phyloP scores from a whole-genome alignment of 2,329 filamentous ascomycete genomes.

The Talaromyces sp. region DNA sequence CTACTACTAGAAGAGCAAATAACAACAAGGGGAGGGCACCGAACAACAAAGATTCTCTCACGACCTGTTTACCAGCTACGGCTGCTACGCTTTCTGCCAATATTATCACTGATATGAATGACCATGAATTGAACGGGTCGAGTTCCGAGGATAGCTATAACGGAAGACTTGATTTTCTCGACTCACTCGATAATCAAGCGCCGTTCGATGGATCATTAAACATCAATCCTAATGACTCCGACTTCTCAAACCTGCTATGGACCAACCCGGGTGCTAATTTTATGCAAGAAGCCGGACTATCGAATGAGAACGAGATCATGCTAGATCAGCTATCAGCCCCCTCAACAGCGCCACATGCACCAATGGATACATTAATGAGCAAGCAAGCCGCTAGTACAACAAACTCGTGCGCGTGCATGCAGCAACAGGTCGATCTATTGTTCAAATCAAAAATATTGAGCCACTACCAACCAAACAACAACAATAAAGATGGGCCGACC shows the following conservation, averaged over 20 bases:
- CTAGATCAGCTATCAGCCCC: not conserved
- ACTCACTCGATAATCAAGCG: not conserved
- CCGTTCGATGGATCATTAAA: not conserved
- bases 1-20: not conserved
- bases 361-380: not conserved
- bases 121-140: not conserved
- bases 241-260: conserved; percentile 1
- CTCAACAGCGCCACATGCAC: not conserved
- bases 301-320: not conserved
- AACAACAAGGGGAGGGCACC: not conserved
- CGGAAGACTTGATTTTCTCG: not conserved
- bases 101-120: not conserved
- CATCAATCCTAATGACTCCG: not conserved
- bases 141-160: not conserved
- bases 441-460: conserved; percentile 1
- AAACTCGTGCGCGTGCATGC: conserved; percentile 4
- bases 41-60: not conserved
- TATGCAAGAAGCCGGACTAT: not conserved
- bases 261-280: not conserved
- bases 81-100: not conserved
- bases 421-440: conserved; percentile 6
- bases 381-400: not conserved
- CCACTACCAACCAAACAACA: not conserved
- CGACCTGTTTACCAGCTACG: not conserved
- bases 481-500: not conserved